phyloP scores from a whole-genome alignment of 768 basidiomycete genomes.

The Mycena capillaripes region DNA sequence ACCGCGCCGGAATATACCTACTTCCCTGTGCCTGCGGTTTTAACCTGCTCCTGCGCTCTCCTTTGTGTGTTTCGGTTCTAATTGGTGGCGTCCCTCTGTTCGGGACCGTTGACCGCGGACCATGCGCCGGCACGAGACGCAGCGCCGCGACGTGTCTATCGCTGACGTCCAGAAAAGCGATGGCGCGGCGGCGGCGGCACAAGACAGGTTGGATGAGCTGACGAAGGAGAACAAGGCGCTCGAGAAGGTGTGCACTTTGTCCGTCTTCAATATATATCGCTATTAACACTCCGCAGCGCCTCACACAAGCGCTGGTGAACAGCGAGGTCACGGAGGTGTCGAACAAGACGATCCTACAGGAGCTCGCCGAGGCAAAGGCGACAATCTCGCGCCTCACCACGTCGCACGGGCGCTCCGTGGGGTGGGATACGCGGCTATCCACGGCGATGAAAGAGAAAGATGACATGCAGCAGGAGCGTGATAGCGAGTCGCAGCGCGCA shows the following conservation, averaged over 20 bases:
- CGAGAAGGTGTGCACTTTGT: slow-evolving; percentile 70
- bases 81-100: too few relatives aligned
- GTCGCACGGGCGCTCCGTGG: slow-evolving; percentile 78
- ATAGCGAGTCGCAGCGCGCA: slow-evolving; percentile 76
- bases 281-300: slow-evolving; percentile 59
- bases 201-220: slow-evolving; percentile 53
- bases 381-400: slow-evolving; percentile 77
- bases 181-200: slow-evolving; percentile 37
- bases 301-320: slow-evolving; percentile 81
- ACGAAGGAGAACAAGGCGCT: slow-evolving; percentile 72
- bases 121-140: slow-evolving; percentile 73
- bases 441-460: slow-evolving; percentile 82
- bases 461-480: slow-evolving; percentile 87
- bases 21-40: too few relatives aligned
- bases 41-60: too few relatives aligned
- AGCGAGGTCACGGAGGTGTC: slow-evolving; percentile 87
- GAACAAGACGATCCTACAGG: slow-evolving; percentile 78
- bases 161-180: slow-evolving; percentile 30
- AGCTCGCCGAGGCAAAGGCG: slow-evolving; percentile 80
- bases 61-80: too few relatives aligned
- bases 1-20: too few relatives aligned
- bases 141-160: slow-evolving; percentile 20
- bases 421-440: slow-evolving; percentile 77
- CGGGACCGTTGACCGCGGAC: too few relatives aligned
- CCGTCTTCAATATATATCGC: not conserved